Evolutionary conservation across 148 eudicot genomes (phyloP), one percentile per base, ranked within the genome.

Genomic region (Tetragonia tetragonoides): DNA sequence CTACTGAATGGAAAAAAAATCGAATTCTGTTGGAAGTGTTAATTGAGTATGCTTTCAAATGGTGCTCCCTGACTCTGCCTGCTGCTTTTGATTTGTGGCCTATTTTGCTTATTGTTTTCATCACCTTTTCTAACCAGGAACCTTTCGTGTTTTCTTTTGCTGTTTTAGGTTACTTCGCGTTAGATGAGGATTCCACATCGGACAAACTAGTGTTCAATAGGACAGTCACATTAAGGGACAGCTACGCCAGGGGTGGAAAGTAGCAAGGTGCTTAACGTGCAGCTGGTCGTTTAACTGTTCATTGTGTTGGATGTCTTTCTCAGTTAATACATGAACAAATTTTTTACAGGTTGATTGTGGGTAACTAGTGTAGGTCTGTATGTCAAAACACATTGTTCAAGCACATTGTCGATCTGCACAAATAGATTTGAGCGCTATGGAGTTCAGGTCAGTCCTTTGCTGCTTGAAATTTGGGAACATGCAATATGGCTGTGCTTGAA

Each of bases 191-290:
- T 75, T 89, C 97, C 2, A 83, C 92, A 0, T 34, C 85, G 2
- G 92, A 89, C 56, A 94, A 88, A 67, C 88, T 94, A 14, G 88
- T 95, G 20, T 92, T 94, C 77, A 90, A 92, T 66, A 88, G 91
- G 71, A 92, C 92, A 0, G 95, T 92, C 38, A 89, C 95, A 11
- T 72, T 92, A 73, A 81, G 97, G 54, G 98, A 94, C 68, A 92
- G 86, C 78, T 92, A 88, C 66, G 75, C 82, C 24, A 90, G 89
- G 85, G 84, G 71, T 34, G 74, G 84, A 4, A 81, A 81, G 63
- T 81, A 63, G 71, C 6, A 4, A 56, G 72, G 80, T 68, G 34
- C 34, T 28, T 28, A 28, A 28, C 34, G 34, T 28, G 41, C 57
- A 21, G 2, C 38, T 66, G 8, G 6, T 21, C 44, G 47, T 23